These are phyloP conservation scores for Russula sp. DNA, from an alignment of 768 basidiomycete genomes.

Conservation along the genomic window DNA sequence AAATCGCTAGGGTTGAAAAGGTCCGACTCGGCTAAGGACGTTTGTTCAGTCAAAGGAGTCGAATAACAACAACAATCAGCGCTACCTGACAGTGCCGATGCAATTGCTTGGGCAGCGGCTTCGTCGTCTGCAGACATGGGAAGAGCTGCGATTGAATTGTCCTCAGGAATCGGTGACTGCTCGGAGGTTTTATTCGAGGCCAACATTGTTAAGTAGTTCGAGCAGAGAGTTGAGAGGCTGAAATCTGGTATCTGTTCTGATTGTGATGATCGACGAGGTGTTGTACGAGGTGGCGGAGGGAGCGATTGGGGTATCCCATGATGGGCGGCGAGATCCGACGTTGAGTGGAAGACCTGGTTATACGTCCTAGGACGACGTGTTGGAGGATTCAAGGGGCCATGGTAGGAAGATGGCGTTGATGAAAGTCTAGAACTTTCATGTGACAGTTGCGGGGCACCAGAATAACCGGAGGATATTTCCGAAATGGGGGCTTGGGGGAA, in stretches of 20 bases:
- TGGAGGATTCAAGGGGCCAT: slow-evolving; percentile 52
- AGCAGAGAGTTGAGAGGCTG: slow-evolving; percentile 38
- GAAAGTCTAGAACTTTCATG: slow-evolving; percentile 52
- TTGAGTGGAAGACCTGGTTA: slow-evolving; percentile 50
- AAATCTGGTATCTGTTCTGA: slow-evolving; percentile 37
- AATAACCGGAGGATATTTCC: slow-evolving; percentile 32
- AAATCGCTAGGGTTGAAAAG: slow-evolving; percentile 37
- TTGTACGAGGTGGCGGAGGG: slow-evolving; percentile 60
- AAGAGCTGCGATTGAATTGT: slow-evolving; percentile 22
- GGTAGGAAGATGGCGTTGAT: slow-evolving; percentile 38
- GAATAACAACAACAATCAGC: neutral
- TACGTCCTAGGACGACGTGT: slow-evolving; percentile 62
- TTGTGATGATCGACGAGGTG: slow-evolving; percentile 36
- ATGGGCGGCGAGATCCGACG: slow-evolving; percentile 64
- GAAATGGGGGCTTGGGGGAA: slow-evolving; percentile 30
- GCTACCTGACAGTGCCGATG: slow-evolving; percentile 18
- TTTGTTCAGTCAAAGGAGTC: neutral
- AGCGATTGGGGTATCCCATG: slow-evolving; percentile 73
- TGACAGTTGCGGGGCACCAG: slow-evolving; percentile 32
- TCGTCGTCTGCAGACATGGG: neutral
- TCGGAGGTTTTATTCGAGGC: slow-evolving; percentile 39
- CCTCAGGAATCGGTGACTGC: slow-evolving; percentile 26
- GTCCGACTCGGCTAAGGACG: slow-evolving; percentile 33
- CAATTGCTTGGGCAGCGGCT: slow-evolving; percentile 19
- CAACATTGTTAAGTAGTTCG: slow-evolving; percentile 67